Evolutionary conservation across 140 eudicot genomes (phyloP).

Genomic region (Stevia rebaudiana): DNA sequence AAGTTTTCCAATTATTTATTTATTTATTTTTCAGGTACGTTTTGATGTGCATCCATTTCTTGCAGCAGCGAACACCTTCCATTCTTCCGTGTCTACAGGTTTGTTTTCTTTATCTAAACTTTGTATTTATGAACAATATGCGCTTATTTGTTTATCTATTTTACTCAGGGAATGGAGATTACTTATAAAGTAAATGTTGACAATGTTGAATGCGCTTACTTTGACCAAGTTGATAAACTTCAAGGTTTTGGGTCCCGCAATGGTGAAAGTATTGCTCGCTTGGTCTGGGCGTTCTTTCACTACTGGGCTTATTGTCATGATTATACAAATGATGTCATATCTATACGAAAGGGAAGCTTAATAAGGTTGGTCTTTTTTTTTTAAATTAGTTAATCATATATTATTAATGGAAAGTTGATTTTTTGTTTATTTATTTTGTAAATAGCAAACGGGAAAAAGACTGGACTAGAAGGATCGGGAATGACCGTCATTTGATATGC

Average conservation of each 20-base stretch:
- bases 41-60: slow-evolving; percentile 90
- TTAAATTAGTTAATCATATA: background rate
- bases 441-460: slow-evolving; percentile 75
- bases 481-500: slow-evolving; percentile 92
- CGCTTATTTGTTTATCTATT: background rate
- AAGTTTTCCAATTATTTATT: background rate
- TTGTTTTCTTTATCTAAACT: background rate
- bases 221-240: slow-evolving; percentile 79
- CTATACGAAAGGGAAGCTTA: slow-evolving; percentile 67
- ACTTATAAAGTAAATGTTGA: slow-evolving; percentile 65
- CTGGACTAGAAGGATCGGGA: slow-evolving; percentile 94
- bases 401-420: background rate
- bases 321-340: slow-evolving; percentile 72
- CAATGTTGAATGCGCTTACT: slow-evolving; percentile 61
- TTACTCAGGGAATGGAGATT: slow-evolving; percentile 57
- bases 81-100: slow-evolving; percentile 98
- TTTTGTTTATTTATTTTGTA: background rate
- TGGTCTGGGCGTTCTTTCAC: slow-evolving; percentile 84
- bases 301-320: slow-evolving; percentile 94
- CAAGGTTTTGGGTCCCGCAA: slow-evolving; percentile 64
- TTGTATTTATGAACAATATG: background rate
- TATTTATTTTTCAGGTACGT: slow-evolving; percentile 82
- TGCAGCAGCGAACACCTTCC: slow-evolving; percentile 81
- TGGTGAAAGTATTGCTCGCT: slow-evolving; percentile 61
- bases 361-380: slow-evolving; percentile 51